These are phyloP conservation scores for Drosera spatulata DNA, from an alignment of 179 eudicot genomes.

Conservation along the genomic window DNA sequence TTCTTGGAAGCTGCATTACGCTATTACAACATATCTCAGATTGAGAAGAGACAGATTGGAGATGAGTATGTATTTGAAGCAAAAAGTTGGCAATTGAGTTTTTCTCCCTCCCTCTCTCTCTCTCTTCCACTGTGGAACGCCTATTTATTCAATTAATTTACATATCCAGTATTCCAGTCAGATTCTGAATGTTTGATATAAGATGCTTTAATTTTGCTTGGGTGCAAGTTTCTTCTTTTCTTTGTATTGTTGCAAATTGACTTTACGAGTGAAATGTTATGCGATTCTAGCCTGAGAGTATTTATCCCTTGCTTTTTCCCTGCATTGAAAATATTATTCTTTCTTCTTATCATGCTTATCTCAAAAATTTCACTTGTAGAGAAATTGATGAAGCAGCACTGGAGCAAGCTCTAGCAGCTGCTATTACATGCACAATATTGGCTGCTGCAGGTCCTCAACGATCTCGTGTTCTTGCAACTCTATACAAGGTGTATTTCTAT, in stretches of 20 bases:
- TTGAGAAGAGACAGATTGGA: conserved; percentile 89
- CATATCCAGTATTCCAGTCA: no score
- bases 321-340: no score
- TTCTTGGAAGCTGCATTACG: conserved; percentile 99
- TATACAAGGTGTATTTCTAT: conserved; percentile 60
- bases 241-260: no score
- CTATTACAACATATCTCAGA: conserved; percentile 92
- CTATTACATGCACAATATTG: conserved; percentile 94
- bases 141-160: no score
- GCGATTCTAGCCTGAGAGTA: no score
- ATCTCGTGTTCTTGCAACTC: conserved; percentile 92
- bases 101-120: neutral
- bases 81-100: neutral
- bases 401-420: conserved; percentile 93
- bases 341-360: no score
- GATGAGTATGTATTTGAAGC: conserved; percentile 63
- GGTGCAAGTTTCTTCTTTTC: no score
- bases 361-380: no score
- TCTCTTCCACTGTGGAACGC: neutral
- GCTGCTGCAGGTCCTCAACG: conserved; percentile 99
- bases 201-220: no score
- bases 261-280: no score
- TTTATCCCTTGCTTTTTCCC: no score
- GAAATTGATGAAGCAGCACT: conserved; percentile 86
- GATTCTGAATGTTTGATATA: no score